Evolutionary conservation across 768 basidiomycete genomes (phyloP).

Genomic region (Calvatia gigantea): DNA sequence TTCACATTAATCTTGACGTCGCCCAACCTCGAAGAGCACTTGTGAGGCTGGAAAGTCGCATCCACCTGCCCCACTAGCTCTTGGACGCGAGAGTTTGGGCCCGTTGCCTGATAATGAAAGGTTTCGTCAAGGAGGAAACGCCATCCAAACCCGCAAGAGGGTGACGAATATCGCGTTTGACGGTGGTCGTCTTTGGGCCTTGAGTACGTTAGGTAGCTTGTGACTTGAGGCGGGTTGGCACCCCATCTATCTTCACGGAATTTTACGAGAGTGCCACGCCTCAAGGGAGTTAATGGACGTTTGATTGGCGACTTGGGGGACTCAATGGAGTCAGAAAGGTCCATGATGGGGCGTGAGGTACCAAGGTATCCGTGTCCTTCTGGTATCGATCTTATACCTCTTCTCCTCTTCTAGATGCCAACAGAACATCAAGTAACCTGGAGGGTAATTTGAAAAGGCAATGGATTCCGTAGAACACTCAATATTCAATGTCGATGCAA

Average conservation of each 20-base stretch:
- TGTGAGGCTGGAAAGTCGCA: neutral
- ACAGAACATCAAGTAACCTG: too few species aligned
- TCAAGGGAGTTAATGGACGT: too few species aligned
- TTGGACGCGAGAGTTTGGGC: neutral
- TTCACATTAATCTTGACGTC: neutral
- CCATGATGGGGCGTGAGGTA: too few species aligned
- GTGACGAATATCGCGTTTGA: neutral
- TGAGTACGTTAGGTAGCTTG: conserved; percentile 10
- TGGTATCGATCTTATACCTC: too few species aligned
- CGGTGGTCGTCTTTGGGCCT: neutral
- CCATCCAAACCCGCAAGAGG: conserved; percentile 6
- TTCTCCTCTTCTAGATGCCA: too few species aligned
- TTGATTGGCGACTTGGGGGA: too few species aligned
- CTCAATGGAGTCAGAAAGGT: too few species aligned
- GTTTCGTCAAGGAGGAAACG: neutral
- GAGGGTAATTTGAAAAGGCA: too few species aligned
- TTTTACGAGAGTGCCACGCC: too few species aligned
- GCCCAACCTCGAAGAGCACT: neutral
- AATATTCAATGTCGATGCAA: too few species aligned
- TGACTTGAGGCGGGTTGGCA: neutral
- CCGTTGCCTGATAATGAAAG: neutral
- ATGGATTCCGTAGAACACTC: too few species aligned
- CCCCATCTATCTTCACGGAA: conserved; percentile 10
- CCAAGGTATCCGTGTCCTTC: too few species aligned
- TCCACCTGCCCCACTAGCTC: conserved; percentile 2